These are phyloP conservation scores for Proliferodiscus dingleyae DNA, from an alignment of 2,329 filamentous ascomycete genomes.

Conservation along the genomic window DNA sequence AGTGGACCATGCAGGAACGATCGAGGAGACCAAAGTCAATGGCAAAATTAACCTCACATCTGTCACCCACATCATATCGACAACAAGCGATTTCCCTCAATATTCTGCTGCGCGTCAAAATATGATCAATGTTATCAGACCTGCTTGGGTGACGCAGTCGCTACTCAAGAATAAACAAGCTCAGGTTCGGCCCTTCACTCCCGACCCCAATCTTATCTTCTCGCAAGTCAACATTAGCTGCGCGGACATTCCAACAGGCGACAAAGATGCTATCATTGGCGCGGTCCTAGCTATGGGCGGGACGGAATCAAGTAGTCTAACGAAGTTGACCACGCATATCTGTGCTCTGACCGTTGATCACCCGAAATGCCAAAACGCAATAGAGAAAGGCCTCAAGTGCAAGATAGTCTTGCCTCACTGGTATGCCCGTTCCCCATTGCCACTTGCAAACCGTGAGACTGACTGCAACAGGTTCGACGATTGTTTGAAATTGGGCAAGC, in stretches of 20 bases:
- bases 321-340: constrained; percentile 77
- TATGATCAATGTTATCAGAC: constrained; percentile 80
- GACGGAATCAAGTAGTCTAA: constrained; percentile 66
- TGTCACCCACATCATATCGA: constrained; percentile 64
- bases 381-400: constrained; percentile 61
- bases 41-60: constrained; percentile 36
- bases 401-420: constrained; percentile 93
- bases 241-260: constrained; percentile 75
- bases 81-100: constrained; percentile 86
- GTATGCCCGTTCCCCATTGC: constrained; percentile 47
- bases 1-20: constrained; percentile 33
- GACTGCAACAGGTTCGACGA: constrained; percentile 84
- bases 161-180: constrained; percentile 64
- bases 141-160: constrained; percentile 72
- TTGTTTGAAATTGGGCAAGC: constrained; percentile 86
- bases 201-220: constrained; percentile 87
- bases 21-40: constrained; percentile 35
- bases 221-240: constrained; percentile 78
- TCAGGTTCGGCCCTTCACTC: constrained; percentile 79
- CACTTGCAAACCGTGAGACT: no score
- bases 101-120: constrained; percentile 69
- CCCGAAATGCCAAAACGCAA: constrained; percentile 60
- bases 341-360: constrained; percentile 76
- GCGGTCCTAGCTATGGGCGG: constrained; percentile 88
- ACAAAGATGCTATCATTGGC: constrained; percentile 88